Conservation (phyloP, 2,329 filamentous ascomycete species). For the Diplocarpon mali region DNA sequence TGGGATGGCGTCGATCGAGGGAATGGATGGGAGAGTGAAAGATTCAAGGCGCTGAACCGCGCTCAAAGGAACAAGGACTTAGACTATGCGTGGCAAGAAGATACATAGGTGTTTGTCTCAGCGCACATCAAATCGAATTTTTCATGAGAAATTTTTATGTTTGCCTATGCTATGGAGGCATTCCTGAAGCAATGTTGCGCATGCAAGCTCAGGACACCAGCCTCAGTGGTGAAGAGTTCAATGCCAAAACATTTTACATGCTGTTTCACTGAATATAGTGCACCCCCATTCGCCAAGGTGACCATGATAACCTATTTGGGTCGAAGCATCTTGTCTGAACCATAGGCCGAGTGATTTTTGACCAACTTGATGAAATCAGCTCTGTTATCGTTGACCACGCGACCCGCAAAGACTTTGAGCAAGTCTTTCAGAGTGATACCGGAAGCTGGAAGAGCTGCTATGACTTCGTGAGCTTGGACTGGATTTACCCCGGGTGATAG, state of each 20-base stretch:
- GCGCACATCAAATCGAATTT: not conserved
- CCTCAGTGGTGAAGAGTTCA: not conserved
- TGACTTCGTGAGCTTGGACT: constrained; percentile 42
- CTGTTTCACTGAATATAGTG: not conserved
- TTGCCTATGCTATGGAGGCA: constrained; percentile 3
- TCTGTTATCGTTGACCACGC: constrained; percentile 41
- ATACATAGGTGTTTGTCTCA: constrained; percentile 51
- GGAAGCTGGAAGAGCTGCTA: constrained; percentile 39
- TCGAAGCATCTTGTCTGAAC: constrained; percentile 40
- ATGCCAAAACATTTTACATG: not conserved
- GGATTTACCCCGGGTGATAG: constrained; percentile 15
- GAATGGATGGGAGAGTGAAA: constrained; percentile 87
- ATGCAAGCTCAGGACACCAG: constrained; percentile 1
- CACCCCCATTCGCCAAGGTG: not conserved
- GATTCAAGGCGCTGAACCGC: constrained; percentile 79
- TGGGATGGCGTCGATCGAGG: constrained; percentile 96
- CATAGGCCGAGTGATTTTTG: constrained; percentile 42
- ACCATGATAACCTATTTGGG: constrained; percentile 12
- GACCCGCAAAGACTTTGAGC: constrained; percentile 41
- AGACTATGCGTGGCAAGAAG: constrained; percentile 94
- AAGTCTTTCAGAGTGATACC: constrained; percentile 45
- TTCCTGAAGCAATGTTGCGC: not conserved
- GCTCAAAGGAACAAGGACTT: constrained; percentile 66
- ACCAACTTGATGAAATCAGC: constrained; percentile 49
- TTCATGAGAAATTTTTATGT: constrained; percentile 1